phyloP scores from a whole-genome alignment of 345 rosid species.

The Lumnitzera racemosa region DNA sequence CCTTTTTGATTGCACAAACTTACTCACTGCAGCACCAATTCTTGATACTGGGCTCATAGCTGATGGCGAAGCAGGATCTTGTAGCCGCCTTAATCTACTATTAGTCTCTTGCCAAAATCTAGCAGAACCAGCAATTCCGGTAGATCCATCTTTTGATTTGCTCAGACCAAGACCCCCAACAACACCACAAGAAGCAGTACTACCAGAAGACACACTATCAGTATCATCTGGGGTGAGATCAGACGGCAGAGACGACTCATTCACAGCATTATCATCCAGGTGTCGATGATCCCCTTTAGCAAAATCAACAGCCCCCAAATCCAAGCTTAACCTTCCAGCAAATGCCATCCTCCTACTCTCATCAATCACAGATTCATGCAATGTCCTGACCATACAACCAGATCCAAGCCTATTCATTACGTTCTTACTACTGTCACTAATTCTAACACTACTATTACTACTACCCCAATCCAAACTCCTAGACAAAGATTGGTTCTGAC shows the following conservation, averaged over 20 bases:
- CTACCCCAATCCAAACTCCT: slow-evolving; percentile 45
- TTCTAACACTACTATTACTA: neutral
- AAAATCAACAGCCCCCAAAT: slow-evolving; percentile 29
- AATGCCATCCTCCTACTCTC: slow-evolving; percentile 39
- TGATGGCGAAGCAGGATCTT: slow-evolving; percentile 66
- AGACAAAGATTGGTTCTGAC: slow-evolving; percentile 15
- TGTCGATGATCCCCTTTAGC: slow-evolving; percentile 22
- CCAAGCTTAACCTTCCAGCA: slow-evolving; percentile 44
- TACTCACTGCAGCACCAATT: slow-evolving; percentile 35
- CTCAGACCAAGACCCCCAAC: slow-evolving; percentile 15
- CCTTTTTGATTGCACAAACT: slow-evolving; percentile 51
- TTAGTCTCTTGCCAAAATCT: slow-evolving; percentile 89
- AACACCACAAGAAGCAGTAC: slow-evolving; percentile 24
- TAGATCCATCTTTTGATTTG: slow-evolving; percentile 29
- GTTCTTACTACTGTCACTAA: slow-evolving; percentile 21
- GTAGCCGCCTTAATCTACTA: slow-evolving; percentile 65
- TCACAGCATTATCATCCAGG: slow-evolving; percentile 31
- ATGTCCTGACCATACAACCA: slow-evolving; percentile 35
- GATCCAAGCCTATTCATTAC: slow-evolving; percentile 49
- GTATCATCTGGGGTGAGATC: slow-evolving; percentile 68
- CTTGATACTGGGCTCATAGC: slow-evolving; percentile 54
- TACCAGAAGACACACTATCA: slow-evolving; percentile 79
- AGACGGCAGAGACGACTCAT: slow-evolving; percentile 34
- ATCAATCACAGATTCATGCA: slow-evolving; percentile 51
- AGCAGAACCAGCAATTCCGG: slow-evolving; percentile 40